Percentiles rank a stretch among this genome's conserved stretches.
Evolutionary conservation across 768 basidiomycete species (phyloP).

Genomic region (Arthromyces matolae): DNA sequence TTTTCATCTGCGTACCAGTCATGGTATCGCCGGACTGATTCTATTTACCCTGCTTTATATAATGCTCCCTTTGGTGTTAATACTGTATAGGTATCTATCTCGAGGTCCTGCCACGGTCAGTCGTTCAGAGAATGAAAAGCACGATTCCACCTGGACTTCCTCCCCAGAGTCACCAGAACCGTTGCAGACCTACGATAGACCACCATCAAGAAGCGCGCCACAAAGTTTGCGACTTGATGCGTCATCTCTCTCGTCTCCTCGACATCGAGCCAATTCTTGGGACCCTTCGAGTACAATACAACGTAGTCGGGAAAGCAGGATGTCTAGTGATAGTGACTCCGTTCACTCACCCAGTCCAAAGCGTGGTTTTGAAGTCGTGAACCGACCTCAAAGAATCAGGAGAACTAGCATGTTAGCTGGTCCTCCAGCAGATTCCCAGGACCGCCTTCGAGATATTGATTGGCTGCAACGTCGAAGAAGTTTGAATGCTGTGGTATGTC

Average conservation of each 20-base stretch:
- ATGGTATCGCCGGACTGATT: conserved; percentile 62
- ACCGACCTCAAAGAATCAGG: conserved; percentile 39
- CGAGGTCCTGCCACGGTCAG: conserved; percentile 2
- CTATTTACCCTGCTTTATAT: conserved; percentile 62
- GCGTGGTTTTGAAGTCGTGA: conserved; percentile 50
- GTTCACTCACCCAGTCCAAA: conserved; percentile 35
- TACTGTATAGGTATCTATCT: conserved; percentile 18
- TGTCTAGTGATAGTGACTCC: conserved; percentile 45
- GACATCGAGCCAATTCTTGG: conserved; percentile 48
- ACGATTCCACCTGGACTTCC: conserved; percentile 10
- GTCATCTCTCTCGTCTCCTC: conserved; percentile 41
- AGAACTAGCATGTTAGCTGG: conserved; percentile 28
- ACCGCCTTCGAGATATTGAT: conserved; percentile 61
- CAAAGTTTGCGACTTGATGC: conserved; percentile 32
- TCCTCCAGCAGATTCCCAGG: conserved; percentile 13
- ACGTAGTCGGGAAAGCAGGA: conserved; percentile 41
- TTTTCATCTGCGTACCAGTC: conserved; percentile 49
- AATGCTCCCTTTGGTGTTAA: conserved; percentile 41
- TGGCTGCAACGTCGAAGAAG: conserved; percentile 77
- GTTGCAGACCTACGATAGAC: conserved; percentile 28
- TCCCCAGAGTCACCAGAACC: conserved; percentile 25
- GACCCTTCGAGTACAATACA: conserved; percentile 39
- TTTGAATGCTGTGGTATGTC: conserved; percentile 63
- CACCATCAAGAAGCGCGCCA: conserved; percentile 29
- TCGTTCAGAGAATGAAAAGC: conserved; percentile 15